Percentiles rank a stretch among this genome's conserved stretches.
Evolutionary conservation across 495 filamentous ascomycete genomes (phyloP).

Genomic region (Talaromyces stipitatus): DNA sequence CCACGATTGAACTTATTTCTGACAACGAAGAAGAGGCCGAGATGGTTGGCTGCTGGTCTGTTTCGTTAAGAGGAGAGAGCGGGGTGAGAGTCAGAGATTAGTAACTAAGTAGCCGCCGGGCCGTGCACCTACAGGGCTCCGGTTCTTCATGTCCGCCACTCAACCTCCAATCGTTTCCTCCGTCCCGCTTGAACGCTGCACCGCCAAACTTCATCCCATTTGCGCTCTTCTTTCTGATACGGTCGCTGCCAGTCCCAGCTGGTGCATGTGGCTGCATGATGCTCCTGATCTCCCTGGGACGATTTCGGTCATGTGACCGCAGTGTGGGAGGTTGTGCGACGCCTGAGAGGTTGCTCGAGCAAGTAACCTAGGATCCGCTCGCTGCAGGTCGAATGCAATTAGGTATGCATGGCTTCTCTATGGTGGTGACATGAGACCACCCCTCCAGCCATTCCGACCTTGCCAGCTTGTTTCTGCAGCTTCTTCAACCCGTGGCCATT

Average conservation of each 20-base stretch:
- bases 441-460: neutral
- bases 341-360: neutral
- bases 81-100: neutral
- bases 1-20: neutral
- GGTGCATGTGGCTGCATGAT: constrained; percentile 7
- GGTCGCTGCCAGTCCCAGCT: neutral
- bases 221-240: neutral
- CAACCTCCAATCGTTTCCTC: constrained; percentile 7
- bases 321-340: constrained; percentile 7
- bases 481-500: neutral
- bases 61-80: neutral
- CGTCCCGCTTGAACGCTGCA: neutral
- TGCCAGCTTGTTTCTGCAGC: constrained; percentile 9
- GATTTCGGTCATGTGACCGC: constrained; percentile 9
- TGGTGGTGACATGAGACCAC: constrained; percentile 6
- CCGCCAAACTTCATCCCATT: neutral
- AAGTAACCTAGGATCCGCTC: constrained; percentile 3
- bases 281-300: constrained; percentile 7
- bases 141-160: constrained; percentile 1
- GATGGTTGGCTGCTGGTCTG: neutral
- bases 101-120: neutral
- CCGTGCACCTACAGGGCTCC: constrained; percentile 7
- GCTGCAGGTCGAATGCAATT: neutral
- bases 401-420: constrained; percentile 4
- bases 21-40: neutral